Base-by-base conservation (phyloP, 805 yeast species). In the Yarrowia sp. region DNA sequence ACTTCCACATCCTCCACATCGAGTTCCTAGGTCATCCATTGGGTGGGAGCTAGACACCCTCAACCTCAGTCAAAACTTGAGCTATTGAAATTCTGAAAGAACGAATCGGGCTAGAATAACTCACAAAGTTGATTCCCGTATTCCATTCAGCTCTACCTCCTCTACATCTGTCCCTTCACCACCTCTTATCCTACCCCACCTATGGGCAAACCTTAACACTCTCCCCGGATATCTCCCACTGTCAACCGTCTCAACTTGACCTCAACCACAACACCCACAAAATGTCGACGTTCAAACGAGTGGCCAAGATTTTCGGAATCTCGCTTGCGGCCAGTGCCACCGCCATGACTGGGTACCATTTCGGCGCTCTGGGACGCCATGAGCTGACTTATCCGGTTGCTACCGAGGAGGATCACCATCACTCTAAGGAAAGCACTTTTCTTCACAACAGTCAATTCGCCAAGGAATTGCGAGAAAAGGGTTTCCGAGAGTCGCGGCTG, bases 401-500 rank as follows among this genome's bases (percentile, higher is more conserved):
- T 5, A 48, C 67, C 38, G 67, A 67, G 26, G 12, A 67, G 26
- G 69, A 58, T 7, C 35, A 58, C 7, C 16, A 11, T 35, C 49
- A 52, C 50, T 43, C 64, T 42, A 56, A 41, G 36, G 72, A 70
- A 36, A 65, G 53, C 40, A 42, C 50, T 5, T 70, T 68, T 65
- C 68, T 76, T 22, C 70, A 72, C 49, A 36, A 50, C 11, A 73
- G 73, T 32, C 72, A 71, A n/a, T 41, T 72, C 35, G 73, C 75
- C 38, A 45, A 67, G 40, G 56, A 72, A 38, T 70, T 78, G 41
- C 74, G 78, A 2, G 63, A 70, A 7, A 70, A 72, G 9, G 67
- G 68, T 0, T 74, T 67, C 56, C 55, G 15, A 12, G 79, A 77
- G 69, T 55, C 73, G 3, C 63, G 72, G 12, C 76, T 78, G 45